Percentiles rank a stretch among this genome's conserved stretches.
Evolutionary conservation across 805 yeast genomes (phyloP).

Genomic region (Lachancea fermentati): DNA sequence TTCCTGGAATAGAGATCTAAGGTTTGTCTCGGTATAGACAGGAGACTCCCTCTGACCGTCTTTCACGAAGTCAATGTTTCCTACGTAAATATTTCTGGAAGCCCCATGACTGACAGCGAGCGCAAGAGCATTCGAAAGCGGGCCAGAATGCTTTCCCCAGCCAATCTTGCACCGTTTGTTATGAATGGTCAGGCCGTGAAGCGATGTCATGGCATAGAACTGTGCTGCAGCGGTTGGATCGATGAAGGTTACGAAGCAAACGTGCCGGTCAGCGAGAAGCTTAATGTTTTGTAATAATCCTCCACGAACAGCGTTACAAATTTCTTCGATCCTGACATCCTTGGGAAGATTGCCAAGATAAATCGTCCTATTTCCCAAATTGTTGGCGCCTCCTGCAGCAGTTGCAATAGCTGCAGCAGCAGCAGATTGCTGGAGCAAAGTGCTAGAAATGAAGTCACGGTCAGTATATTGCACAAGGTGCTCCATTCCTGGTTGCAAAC

Average conservation of each 20-base stretch:
- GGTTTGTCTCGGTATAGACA: conserved; percentile 48
- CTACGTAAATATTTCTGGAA: conserved; percentile 86
- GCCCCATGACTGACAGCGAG: conserved; percentile 93
- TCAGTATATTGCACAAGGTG: conserved; percentile 68
- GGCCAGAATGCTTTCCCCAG: conserved; percentile 97
- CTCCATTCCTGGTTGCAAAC: conserved; percentile 85
- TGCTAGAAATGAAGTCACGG: conserved; percentile 53
- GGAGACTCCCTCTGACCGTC: conserved; percentile 20
- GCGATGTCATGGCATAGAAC: conserved; percentile 88
- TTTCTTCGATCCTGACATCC: conserved; percentile 83
- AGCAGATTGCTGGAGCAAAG: conserved; percentile 86
- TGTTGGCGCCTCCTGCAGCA: conserved; percentile 87
- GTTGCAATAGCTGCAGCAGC: conserved; percentile 98
- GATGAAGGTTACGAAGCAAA: conserved; percentile 90
- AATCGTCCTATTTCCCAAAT: conserved; percentile 89
- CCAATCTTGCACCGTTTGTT: conserved; percentile 86
- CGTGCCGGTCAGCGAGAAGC: conserved; percentile 76
- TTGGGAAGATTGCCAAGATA: conserved; percentile 87
- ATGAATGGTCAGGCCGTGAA: conserved; percentile 83
- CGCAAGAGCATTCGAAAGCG: conserved; percentile 78
- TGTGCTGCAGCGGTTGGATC: conserved; percentile 98
- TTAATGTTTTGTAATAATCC: conserved; percentile 84
- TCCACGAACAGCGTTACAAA: conserved; percentile 94
- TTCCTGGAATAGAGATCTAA: conserved; percentile 67
- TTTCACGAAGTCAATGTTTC: conserved; percentile 46